Percentiles rank a stretch among this genome's conserved stretches.
phyloP scores from a whole-genome alignment of 306 rosid genomes.

The Coriaria nepalensis region DNA sequence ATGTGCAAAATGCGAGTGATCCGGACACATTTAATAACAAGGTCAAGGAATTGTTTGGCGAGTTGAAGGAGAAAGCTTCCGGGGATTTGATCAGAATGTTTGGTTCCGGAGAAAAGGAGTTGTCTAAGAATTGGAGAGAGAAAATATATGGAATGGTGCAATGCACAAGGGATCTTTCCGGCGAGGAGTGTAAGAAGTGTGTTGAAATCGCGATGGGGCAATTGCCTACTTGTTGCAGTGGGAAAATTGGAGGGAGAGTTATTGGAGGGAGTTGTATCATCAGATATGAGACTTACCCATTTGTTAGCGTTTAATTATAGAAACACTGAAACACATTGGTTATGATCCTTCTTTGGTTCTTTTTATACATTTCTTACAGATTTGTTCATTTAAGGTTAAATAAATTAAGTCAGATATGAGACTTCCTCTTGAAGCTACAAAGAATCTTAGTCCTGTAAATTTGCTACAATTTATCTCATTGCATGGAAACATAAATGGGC shows the following conservation, averaged over 20 bases:
- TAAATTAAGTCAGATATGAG: too few relatives aligned
- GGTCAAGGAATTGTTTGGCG: background rate
- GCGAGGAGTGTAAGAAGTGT: slow-evolving; percentile 25
- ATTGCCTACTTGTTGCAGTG: slow-evolving; percentile 31
- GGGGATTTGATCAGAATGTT: background rate
- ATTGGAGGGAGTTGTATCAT: slow-evolving; percentile 35
- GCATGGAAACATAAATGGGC: too few relatives aligned
- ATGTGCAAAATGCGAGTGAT: slow-evolving; percentile 10
- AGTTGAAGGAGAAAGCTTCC: background rate
- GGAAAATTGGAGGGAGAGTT: slow-evolving; percentile 37
- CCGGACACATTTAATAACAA: background rate
- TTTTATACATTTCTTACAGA: too few relatives aligned
- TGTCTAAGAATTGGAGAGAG: background rate
- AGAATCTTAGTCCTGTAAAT: too few relatives aligned
- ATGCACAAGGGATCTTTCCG: slow-evolving; percentile 38
- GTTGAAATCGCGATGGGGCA: slow-evolving; percentile 27
- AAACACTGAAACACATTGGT: too few relatives aligned
- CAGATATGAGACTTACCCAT: slow-evolving; percentile 29
- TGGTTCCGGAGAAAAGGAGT: slow-evolving; percentile 5
- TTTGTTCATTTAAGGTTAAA: too few relatives aligned
- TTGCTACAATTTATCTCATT: too few relatives aligned
- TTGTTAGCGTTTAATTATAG: background rate
- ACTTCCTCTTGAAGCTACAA: too few relatives aligned
- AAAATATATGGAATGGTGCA: slow-evolving; percentile 25
- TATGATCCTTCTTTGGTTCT: too few relatives aligned